Evolutionary conservation across 805 yeast species (phyloP).

Genomic region (Crinitomyces ghanaensis): DNA sequence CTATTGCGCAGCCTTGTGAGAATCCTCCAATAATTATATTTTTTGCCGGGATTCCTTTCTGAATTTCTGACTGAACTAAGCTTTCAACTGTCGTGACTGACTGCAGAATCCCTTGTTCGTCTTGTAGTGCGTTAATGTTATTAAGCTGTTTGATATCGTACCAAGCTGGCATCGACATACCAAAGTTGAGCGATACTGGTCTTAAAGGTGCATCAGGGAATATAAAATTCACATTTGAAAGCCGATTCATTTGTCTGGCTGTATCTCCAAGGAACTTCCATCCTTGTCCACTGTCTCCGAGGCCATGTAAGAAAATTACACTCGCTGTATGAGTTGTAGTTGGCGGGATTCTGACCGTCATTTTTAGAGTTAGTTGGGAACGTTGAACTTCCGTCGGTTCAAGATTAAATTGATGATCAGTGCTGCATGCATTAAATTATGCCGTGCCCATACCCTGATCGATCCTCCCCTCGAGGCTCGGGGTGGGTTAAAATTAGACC

Average conservation of each 20-base stretch:
- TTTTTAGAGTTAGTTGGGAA: constrained; percentile 9
- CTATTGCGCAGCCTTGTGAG: constrained; percentile 89
- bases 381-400: too few relatives aligned
- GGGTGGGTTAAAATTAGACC: too few relatives aligned
- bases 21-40: constrained; percentile 89
- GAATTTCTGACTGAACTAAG: constrained; percentile 23
- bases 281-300: constrained; percentile 86
- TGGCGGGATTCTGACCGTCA: constrained; percentile 32
- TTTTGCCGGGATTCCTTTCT: constrained; percentile 26
- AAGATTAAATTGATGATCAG: background rate
- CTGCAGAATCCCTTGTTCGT: constrained; percentile 28
- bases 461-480: too few relatives aligned
- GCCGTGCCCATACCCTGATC: too few relatives aligned
- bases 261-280: constrained; percentile 75
- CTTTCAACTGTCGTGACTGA: constrained; percentile 21
- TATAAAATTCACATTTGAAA: constrained; percentile 54
- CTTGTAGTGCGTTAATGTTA: constrained; percentile 22
- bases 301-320: constrained; percentile 72
- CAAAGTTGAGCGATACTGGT: constrained; percentile 60
- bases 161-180: constrained; percentile 72
- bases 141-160: constrained; percentile 50
- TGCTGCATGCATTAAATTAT: background rate
- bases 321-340: constrained; percentile 43
- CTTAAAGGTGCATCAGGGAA: constrained; percentile 81
- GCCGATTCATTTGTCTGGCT: constrained; percentile 33